Evolutionary conservation across 768 basidiomycete genomes (phyloP).

Genomic region (Collybia nuda): DNA sequence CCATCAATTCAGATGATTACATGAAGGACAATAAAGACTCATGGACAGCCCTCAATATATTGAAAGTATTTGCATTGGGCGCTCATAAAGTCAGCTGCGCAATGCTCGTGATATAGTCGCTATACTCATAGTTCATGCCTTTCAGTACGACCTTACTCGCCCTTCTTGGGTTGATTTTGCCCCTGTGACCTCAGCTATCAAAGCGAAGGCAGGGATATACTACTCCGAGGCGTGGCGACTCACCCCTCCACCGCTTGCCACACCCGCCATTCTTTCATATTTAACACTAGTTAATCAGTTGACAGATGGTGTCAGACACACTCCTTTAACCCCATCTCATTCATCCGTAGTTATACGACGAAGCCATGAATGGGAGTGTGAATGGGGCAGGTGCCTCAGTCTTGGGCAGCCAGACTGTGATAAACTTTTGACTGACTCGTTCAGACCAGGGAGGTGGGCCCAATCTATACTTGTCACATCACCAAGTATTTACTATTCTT

Average conservation of each 20-base stretch:
- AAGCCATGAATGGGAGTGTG: constrained; percentile 65
- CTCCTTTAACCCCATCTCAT: constrained; percentile 30
- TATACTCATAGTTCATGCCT: constrained; percentile 5
- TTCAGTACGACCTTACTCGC: constrained; percentile 60
- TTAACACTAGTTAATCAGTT: constrained; percentile 50
- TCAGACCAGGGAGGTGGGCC: constrained; percentile 56
- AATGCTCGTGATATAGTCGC: background rate
- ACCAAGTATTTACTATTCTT: background rate
- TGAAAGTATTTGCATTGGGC: constrained; percentile 65
- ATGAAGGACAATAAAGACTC: constrained; percentile 34
- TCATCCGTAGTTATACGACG: constrained; percentile 22
- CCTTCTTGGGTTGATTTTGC: constrained; percentile 61
- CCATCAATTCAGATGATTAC: constrained; percentile 45
- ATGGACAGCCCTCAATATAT: constrained; percentile 45
- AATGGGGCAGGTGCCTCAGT: constrained; percentile 61
- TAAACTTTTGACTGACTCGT: constrained; percentile 41
- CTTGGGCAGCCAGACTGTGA: constrained; percentile 29
- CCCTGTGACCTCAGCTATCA: constrained; percentile 26
- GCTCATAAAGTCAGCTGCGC: constrained; percentile 50
- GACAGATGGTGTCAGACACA: constrained; percentile 22
- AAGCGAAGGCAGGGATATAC: constrained; percentile 29
- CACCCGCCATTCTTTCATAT: constrained; percentile 73
- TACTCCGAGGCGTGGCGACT: constrained; percentile 48
- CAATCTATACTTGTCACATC: background rate
- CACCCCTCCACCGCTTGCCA: constrained; percentile 59